These are phyloP conservation scores for Fennellomyces sp. DNA, from an alignment of 371 early-diverging fungal genomes.

Conservation along the genomic window DNA sequence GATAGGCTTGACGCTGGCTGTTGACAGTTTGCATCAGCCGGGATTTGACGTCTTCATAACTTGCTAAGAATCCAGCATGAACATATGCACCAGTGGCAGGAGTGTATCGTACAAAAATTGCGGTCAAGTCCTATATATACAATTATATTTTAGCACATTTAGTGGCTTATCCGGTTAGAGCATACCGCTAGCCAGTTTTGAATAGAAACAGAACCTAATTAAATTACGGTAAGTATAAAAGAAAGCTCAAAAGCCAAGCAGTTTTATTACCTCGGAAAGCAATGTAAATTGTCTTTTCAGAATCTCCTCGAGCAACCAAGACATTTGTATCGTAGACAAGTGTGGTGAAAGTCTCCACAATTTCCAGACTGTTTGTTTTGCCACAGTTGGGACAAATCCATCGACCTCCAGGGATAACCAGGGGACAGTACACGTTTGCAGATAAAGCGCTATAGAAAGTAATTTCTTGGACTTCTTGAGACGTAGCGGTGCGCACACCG, in stretches of 20 bases:
- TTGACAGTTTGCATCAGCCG: not conserved
- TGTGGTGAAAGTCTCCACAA: conserved; percentile 20
- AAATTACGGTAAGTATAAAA: too few species aligned
- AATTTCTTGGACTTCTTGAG: not conserved
- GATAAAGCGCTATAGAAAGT: conserved; percentile 4
- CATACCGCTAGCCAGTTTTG: not conserved
- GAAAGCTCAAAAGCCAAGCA: too few species aligned
- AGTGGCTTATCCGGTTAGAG: too few species aligned
- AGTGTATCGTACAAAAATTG: conserved; percentile 5
- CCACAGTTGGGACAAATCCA: conserved; percentile 18
- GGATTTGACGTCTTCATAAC: conserved; percentile 10
- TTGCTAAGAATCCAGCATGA: conserved; percentile 14
- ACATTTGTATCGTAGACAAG: conserved; percentile 15
- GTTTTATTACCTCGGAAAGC: conserved; percentile 22
- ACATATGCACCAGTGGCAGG: conserved; percentile 14
- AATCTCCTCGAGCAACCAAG: conserved; percentile 16
- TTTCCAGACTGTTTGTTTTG: not conserved
- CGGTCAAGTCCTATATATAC: conserved; percentile 10
- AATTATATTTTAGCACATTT: too few species aligned
- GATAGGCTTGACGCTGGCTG: conserved; percentile 10
- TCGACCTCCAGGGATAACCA: conserved; percentile 10
- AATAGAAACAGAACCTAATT: not conserved
- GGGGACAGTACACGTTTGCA: conserved; percentile 12
- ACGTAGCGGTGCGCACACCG: too few species aligned
- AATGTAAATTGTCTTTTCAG: conserved; percentile 19